Evolutionary conservation across 2,329 filamentous ascomycete species (phyloP), one percentile per base, ranked within the genome.

Genomic region (Cytospora piceae): DNA sequence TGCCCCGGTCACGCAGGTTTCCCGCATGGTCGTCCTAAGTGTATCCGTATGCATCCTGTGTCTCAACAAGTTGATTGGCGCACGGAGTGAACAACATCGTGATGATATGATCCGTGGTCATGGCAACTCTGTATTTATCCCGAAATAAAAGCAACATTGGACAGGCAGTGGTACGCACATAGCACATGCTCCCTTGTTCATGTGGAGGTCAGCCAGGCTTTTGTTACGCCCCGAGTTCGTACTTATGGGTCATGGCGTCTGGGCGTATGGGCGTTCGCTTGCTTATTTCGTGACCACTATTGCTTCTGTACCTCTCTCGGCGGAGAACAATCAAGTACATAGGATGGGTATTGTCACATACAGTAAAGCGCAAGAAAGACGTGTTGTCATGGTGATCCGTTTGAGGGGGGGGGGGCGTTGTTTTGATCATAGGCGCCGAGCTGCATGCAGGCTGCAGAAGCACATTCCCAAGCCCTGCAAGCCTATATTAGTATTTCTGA

Each of bases 301-400:
- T 57, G 17, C 31, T 57, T 37, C 20, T 22, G 9, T 22, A 11
- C 20, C 42, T 9, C 7, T 2, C 2, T 46, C 42, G 8, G 7
- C 42, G 42, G 17, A 5, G 20, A 46, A 22, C 20, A n/a, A 49
- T 2, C 8, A 12, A 11, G 2, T 4, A 15, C 11, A 15, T 37
- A 24, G 22, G 20, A 49, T 49, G n/a, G 14, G 2, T 22, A 14
- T 24, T 5, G 22, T 24, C 1, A 9, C 46, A 7, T 15, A 49
- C n/a, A 11, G 9, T 22, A 9, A 46, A 9, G n/a, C 3, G n/a
- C 3, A 11, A 53, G 56, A 56, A 31, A 32, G 34, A 29, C 17
- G 15, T 39, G 65, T 67, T 61, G 61, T 61, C 62, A 67, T 65
- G 62, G 62, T 53, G 62, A 67, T 64, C 37, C 63, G 14, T 4